These are phyloP conservation scores for Deinandra increscens DNA, from an alignment of 129 eudicot genomes.

Conservation along the genomic window DNA sequence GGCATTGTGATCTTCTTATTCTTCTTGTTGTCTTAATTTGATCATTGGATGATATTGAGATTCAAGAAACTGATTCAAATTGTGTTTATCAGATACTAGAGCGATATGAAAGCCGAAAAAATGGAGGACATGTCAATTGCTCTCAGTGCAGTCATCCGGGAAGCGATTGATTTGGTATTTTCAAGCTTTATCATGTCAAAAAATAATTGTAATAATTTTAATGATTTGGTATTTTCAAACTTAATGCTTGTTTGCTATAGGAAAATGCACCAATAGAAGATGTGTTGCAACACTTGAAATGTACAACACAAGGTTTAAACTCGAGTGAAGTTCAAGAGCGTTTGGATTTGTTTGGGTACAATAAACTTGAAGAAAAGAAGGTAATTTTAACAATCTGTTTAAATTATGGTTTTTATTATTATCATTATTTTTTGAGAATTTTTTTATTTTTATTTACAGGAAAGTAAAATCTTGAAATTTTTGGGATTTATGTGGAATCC, in stretches of 20 bases:
- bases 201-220: background rate
- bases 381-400: constrained; percentile 17
- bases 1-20: too few relatives aligned
- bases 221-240: constrained; percentile 16
- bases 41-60: too few relatives aligned
- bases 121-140: constrained; percentile 52
- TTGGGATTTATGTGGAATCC: constrained; percentile 98
- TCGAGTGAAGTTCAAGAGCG: constrained; percentile 55
- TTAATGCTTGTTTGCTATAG: constrained; percentile 32
- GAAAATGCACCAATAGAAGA: constrained; percentile 78
- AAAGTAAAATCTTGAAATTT: constrained; percentile 78
- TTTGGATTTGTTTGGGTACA: constrained; percentile 63
- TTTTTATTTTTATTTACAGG: constrained; percentile 33
- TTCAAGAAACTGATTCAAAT: too few relatives aligned
- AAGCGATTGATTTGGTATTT: constrained; percentile 79
- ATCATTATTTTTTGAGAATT: background rate
- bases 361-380: constrained; percentile 84
- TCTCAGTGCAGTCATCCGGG: constrained; percentile 51
- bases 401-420: background rate
- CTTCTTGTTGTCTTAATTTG: too few relatives aligned
- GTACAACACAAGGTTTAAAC: constrained; percentile 62
- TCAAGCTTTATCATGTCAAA: background rate
- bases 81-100: constrained; percentile 21
- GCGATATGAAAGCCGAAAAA: constrained; percentile 2
- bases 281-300: constrained; percentile 62